A percentile compares a stretch with the other conserved stretches of the same genome.
phyloP scores from a whole-genome alignment of 345 rosid species.

The Aquilaria malaccensis region DNA sequence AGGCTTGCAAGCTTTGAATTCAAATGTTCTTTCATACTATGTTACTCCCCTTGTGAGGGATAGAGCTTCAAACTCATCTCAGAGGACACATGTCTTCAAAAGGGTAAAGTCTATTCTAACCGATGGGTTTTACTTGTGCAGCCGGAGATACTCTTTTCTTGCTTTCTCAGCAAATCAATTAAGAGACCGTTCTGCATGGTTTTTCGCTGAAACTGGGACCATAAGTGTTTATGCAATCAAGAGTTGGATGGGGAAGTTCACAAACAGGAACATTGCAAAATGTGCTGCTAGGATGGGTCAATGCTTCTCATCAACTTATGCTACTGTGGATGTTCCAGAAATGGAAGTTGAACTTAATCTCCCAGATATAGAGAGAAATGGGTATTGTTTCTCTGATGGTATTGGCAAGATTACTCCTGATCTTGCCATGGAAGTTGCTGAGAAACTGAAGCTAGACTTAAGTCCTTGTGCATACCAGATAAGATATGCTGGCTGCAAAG shows the following conservation, averaged over 20 bases:
- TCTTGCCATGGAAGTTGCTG: slow-evolving; percentile 68
- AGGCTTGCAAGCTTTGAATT: slow-evolving; percentile 66
- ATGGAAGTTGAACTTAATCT: slow-evolving; percentile 37
- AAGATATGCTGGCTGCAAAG: slow-evolving; percentile 88
- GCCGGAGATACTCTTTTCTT: slow-evolving; percentile 70
- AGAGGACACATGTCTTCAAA: slow-evolving; percentile 61
- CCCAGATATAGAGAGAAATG: slow-evolving; percentile 56
- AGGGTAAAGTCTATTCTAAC: slow-evolving; percentile 59
- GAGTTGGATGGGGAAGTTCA: slow-evolving; percentile 85
- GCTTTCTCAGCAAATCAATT: slow-evolving; percentile 92
- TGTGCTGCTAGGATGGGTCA: slow-evolving; percentile 96
- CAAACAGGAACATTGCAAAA: slow-evolving; percentile 52
- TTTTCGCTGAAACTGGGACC: slow-evolving; percentile 67
- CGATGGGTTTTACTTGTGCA: slow-evolving; percentile 73
- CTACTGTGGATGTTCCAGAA: slow-evolving; percentile 65
- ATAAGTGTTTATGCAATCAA: slow-evolving; percentile 34
- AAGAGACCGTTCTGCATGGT: slow-evolving; percentile 93
- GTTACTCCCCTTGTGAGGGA: slow-evolving; percentile 63
- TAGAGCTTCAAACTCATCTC: slow-evolving; percentile 38
- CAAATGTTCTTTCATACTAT: slow-evolving; percentile 50
- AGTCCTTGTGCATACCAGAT: slow-evolving; percentile 78
- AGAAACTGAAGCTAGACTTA: slow-evolving; percentile 51
- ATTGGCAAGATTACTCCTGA: slow-evolving; percentile 79
- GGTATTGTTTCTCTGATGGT: slow-evolving; percentile 76
- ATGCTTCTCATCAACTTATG: slow-evolving; percentile 95